These are phyloP conservation scores for Claviceps humidiphila DNA, from an alignment of 2,329 filamentous ascomycete genomes.

Conservation along the genomic window DNA sequence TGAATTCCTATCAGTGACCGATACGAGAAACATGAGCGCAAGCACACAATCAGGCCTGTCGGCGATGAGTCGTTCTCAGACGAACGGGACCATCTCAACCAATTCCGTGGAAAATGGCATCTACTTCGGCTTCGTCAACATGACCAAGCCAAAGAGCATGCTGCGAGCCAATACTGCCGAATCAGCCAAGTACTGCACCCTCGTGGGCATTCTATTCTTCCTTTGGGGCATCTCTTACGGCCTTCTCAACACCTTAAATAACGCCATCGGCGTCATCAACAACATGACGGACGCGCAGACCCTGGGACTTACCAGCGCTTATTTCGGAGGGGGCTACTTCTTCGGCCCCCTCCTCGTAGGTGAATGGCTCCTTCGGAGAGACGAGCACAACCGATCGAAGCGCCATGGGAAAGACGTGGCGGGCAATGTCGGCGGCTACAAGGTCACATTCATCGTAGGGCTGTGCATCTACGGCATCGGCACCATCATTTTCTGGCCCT, in stretches of 20 bases:
- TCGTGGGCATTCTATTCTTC: slow-evolving; percentile 73
- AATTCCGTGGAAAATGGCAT: slow-evolving; percentile 30
- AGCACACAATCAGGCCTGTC: slow-evolving; percentile 3
- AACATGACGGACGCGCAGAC: slow-evolving; percentile 48
- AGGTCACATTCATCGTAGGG: slow-evolving; percentile 67
- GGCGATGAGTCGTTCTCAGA: slow-evolving; percentile 10
- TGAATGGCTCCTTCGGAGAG: slow-evolving; percentile 55
- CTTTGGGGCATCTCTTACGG: slow-evolving; percentile 89
- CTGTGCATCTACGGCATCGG: slow-evolving; percentile 61
- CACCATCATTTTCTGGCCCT: slow-evolving; percentile 80
- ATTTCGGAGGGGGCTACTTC: slow-evolving; percentile 59
- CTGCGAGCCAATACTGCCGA: slow-evolving; percentile 49
- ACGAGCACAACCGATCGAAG: slow-evolving; percentile 42
- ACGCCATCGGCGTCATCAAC: slow-evolving; percentile 49
- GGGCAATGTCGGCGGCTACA: slow-evolving; percentile 52
- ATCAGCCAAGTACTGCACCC: slow-evolving; percentile 56
- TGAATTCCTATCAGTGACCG: slow-evolving; percentile 35
- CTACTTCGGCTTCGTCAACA: slow-evolving; percentile 69
- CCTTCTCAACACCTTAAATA: slow-evolving; percentile 69
- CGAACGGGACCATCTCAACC: slow-evolving; percentile 22
- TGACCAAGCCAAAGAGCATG: slow-evolving; percentile 56
- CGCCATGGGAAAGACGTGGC: slow-evolving; percentile 23
- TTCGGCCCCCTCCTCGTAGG: slow-evolving; percentile 58
- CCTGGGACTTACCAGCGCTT: slow-evolving; percentile 54
- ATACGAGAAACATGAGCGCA: slow-evolving; percentile 12